Conservation (phyloP, 2,329 filamentous ascomycete genomes). For the Diplodia mutila region DNA sequence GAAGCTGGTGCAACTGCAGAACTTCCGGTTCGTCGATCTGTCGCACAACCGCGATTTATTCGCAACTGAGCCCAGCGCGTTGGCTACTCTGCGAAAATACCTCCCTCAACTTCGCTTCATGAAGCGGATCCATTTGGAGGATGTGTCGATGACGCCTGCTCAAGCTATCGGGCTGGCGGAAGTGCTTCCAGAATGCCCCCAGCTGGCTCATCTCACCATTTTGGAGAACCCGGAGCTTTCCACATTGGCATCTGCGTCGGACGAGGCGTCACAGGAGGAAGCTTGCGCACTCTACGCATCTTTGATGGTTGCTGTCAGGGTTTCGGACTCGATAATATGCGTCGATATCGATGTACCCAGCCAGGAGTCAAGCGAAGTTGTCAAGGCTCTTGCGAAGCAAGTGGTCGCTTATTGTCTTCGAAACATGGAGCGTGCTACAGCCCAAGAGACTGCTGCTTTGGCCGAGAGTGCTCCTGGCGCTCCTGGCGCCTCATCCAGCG, state of each 20-base stretch:
- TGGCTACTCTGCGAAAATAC: constrained; percentile 77
- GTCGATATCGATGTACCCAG: constrained; percentile 90
- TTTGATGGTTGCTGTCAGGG: constrained; percentile 80
- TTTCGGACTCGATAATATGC: constrained; percentile 82
- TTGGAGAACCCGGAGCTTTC: constrained; percentile 77
- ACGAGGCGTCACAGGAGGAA: constrained; percentile 84
- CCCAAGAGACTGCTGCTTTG: constrained; percentile 61
- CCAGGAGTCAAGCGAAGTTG: constrained; percentile 80
- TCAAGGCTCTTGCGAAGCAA: constrained; percentile 89
- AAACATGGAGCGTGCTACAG: constrained; percentile 81
- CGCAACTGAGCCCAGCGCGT: constrained; percentile 70
- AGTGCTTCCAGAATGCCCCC: constrained; percentile 79
- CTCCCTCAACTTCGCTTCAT: constrained; percentile 77
- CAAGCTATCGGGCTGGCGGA: constrained; percentile 92
- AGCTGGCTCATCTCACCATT: constrained; percentile 83
- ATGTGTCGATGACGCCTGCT: constrained; percentile 81
- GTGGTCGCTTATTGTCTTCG: constrained; percentile 92
- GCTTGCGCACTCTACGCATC: constrained; percentile 93
- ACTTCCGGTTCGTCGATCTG: constrained; percentile 87
- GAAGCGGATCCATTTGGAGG: constrained; percentile 83
- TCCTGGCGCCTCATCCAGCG: constrained; percentile 49
- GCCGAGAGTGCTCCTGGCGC: constrained; percentile 36
- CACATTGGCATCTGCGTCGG: constrained; percentile 72
- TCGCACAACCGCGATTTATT: constrained; percentile 88
- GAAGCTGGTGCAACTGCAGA: constrained; percentile 67